phyloP scores from a whole-genome alignment of 208 protist genomes.

The Acanthamoeba triangularis region DNA sequence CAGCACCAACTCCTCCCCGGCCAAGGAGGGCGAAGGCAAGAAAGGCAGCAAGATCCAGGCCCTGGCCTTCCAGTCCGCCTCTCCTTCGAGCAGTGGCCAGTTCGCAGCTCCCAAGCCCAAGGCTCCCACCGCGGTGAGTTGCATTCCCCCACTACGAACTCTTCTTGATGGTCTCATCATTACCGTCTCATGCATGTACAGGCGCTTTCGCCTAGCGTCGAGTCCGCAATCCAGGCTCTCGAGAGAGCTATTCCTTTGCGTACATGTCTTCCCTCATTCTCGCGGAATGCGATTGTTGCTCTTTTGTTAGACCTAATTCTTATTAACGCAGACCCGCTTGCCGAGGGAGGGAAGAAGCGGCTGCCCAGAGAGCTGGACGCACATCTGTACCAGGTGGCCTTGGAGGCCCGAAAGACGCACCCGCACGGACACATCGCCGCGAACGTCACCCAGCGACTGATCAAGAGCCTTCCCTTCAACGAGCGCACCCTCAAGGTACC shows the following conservation, averaged over 20 bases:
- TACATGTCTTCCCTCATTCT: not conserved
- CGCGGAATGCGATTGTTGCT: not conserved
- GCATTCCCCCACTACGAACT: too few species aligned
- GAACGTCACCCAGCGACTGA: not conserved
- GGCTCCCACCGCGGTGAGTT: not conserved
- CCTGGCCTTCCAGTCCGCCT: not conserved
- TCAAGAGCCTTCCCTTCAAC: constrained; percentile 14
- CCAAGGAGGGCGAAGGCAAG: constrained; percentile 17
- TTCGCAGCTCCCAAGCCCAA: constrained; percentile 12
- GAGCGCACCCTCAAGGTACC: constrained; percentile 48
- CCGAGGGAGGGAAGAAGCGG: not conserved
- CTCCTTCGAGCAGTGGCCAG: not conserved
- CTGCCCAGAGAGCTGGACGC: constrained; percentile 15
- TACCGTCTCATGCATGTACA: not conserved
- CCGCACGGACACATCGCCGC: not conserved
- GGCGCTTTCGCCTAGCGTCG: not conserved
- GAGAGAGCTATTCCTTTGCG: not conserved
- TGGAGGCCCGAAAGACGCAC: constrained; percentile 20
- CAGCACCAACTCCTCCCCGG: not conserved
- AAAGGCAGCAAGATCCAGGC: constrained; percentile 16
- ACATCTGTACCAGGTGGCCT: not conserved
- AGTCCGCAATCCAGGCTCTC: not conserved
- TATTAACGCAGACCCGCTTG: not conserved
- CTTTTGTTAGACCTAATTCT: too few species aligned
- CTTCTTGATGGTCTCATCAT: not conserved